Base-by-base conservation (phyloP, 768 basidiomycete genomes). In the Lactifluus piperatus region DNA sequence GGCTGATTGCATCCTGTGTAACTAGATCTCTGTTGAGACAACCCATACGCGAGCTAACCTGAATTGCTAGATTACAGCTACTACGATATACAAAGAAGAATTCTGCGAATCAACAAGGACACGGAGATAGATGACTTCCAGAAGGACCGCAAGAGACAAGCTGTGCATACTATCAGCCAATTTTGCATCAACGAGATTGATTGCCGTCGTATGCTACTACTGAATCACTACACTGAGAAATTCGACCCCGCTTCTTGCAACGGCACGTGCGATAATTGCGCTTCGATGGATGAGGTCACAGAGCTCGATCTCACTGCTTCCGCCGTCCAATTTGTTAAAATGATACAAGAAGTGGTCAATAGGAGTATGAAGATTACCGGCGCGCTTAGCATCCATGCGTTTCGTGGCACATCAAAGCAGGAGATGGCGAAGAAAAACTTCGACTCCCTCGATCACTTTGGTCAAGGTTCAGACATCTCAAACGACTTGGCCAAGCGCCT, bases 1-100 rank as follows among this genome's bases (percentile, higher is more conserved):
- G 1, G 86, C 97, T 0, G 83, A 88, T 51, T 99, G 97, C 71
- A 71, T 97, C 13, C 80, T 98, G 11, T 93, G 92, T 95, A 69
- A 67, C 85, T 39, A 13, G 14, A 14, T 16, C 46, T 41, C 45
- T 16, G 8, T 20, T 52, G 13, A 16, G 26, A 36, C 27, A 49
- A 7, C 29, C 37, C 14, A 58, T 51, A 34, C 30, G 6, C 22
- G 29, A 49, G 30, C 34, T 61, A 34, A 51, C n/a, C 1, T 37
- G 32, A 32, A 24, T 44, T 16, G 13, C 22, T 30, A 94, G 93
- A 83, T 70, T 97, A 84, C 70, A 68, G 74, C 2, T 86, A 73
- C 55, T 68, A 65, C 24, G 93, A 95, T 64, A 78, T 80, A 34
- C 69, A 74, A 39, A 76, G 72, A 37, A 75, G 85, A 27, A 72